Conservation (phyloP, 768 basidiomycete genomes). For the Cubamyces lactineus region DNA sequence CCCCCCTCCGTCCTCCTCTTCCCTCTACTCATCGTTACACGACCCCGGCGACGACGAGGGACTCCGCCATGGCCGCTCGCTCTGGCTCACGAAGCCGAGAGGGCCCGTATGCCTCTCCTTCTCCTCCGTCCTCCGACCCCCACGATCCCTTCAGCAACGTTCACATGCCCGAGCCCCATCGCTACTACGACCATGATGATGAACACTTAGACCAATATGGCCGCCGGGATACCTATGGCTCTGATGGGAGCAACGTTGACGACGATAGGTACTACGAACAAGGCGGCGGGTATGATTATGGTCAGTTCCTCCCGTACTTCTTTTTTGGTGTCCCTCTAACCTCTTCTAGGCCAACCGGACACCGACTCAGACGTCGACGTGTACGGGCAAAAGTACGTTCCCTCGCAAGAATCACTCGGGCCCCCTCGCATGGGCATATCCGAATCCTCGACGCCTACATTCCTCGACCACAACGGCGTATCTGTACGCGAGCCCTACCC, state of each 20-base stretch:
- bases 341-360: conserved; percentile 65
- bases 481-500: conserved; percentile 83
- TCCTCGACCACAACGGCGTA: conserved; percentile 60
- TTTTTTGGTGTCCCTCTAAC: background rate
- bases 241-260: conserved; percentile 65
- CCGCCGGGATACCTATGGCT: conserved; percentile 65
- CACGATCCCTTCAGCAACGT: conserved; percentile 65
- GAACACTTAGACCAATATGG: conserved; percentile 62
- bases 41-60: conserved; percentile 24
- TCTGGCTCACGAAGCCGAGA: conserved; percentile 61
- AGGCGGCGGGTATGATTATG: conserved; percentile 66
- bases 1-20: background rate
- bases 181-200: conserved; percentile 74
- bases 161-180: conserved; percentile 39
- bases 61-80: conserved; percentile 53
- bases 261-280: conserved; percentile 67
- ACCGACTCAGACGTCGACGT: conserved; percentile 82
- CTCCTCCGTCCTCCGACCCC: conserved; percentile 63
- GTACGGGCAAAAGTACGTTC: conserved; percentile 69
- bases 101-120: conserved; percentile 62
- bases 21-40: conserved; percentile 12
- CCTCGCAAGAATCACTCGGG: conserved; percentile 77
- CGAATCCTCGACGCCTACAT: conserved; percentile 75
- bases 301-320: conserved; percentile 37
- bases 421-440: conserved; percentile 62